Conservation (phyloP, 352 stramenopile species). For the Poterioochromonas sp. region DNA sequence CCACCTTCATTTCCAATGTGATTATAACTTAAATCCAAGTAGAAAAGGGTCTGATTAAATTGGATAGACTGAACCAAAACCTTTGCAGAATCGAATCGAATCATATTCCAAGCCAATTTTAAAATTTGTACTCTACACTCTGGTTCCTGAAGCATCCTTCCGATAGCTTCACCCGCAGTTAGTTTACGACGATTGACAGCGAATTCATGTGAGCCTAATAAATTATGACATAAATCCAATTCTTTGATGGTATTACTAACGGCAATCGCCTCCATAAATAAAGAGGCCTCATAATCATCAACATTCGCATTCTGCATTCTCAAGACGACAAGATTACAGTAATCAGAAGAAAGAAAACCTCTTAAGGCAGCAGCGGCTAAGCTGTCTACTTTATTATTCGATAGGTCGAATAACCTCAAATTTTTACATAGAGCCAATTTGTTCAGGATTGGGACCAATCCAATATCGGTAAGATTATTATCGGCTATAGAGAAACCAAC, state of each 20-base stretch:
- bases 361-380: background rate
- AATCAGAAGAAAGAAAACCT: background rate
- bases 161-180: slow-evolving; percentile 39
- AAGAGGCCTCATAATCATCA: slow-evolving; percentile 40
- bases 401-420: slow-evolving; percentile 40
- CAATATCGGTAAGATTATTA: slow-evolving; percentile 42
- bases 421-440: background rate
- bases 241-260: slow-evolving; percentile 40
- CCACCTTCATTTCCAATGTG: slow-evolving; percentile 40
- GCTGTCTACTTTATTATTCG: slow-evolving; percentile 41
- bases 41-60: slow-evolving; percentile 33
- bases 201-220: slow-evolving; percentile 39
- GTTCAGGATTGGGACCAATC: background rate
- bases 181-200: slow-evolving; percentile 33
- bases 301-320: slow-evolving; percentile 38
- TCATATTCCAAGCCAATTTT: slow-evolving; percentile 44
- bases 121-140: slow-evolving; percentile 37
- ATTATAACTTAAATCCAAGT: slow-evolving; percentile 43
- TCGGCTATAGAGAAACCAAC: slow-evolving; percentile 39
- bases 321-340: slow-evolving; percentile 35
- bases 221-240: slow-evolving; percentile 43
- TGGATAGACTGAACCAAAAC: slow-evolving; percentile 38
- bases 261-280: slow-evolving; percentile 42
- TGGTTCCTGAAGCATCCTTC: slow-evolving; percentile 35
- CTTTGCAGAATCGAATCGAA: slow-evolving; percentile 37